Evolutionary conservation across 2,329 filamentous ascomycete species (phyloP).

Genomic region (Stagonosporopsis cucurbitacearum): DNA sequence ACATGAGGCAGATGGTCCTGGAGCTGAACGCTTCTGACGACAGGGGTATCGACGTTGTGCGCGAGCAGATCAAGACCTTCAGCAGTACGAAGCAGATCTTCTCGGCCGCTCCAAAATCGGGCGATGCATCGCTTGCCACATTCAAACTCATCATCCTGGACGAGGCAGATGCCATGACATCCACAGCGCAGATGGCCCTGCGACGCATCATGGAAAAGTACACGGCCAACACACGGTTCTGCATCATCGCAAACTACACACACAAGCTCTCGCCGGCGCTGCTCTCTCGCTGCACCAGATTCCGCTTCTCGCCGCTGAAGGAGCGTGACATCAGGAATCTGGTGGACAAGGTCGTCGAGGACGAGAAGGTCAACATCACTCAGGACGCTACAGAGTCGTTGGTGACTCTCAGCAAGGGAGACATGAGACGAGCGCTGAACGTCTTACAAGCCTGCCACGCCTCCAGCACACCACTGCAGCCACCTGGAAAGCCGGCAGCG

Average conservation of each 20-base stretch:
- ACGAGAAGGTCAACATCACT: slow-evolving; percentile 85
- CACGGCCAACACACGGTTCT: slow-evolving; percentile 96
- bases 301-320: slow-evolving; percentile 92
- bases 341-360: slow-evolving; percentile 87
- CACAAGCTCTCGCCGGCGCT: slow-evolving; percentile 95
- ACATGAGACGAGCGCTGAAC: slow-evolving; percentile 94
- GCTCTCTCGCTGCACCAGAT: slow-evolving; percentile 90
- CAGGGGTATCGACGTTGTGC: slow-evolving; percentile 93
- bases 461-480: slow-evolving; percentile 71
- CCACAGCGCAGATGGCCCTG: slow-evolving; percentile 95
- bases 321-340: slow-evolving; percentile 82
- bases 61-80: slow-evolving; percentile 99
- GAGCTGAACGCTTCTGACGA: slow-evolving; percentile 98
- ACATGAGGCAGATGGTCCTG: slow-evolving; percentile 97
- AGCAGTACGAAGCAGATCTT: slow-evolving; percentile 98
- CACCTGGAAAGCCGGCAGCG: slow-evolving; percentile 55
- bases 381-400: slow-evolving; percentile 81
- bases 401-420: slow-evolving; percentile 87
- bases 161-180: slow-evolving; percentile 99
- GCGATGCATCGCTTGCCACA: slow-evolving; percentile 65
- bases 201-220: slow-evolving; percentile 99
- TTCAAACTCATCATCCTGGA: slow-evolving; percentile 98
- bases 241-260: slow-evolving; percentile 98
- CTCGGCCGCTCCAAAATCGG: slow-evolving; percentile 61
- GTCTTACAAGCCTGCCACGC: slow-evolving; percentile 97